Percentiles rank a stretch among this genome's conserved stretches.
These are phyloP conservation scores for Rutidosis leptorrhynchoides DNA, from an alignment of 129 eudicot genomes.

Conservation along the genomic window DNA sequence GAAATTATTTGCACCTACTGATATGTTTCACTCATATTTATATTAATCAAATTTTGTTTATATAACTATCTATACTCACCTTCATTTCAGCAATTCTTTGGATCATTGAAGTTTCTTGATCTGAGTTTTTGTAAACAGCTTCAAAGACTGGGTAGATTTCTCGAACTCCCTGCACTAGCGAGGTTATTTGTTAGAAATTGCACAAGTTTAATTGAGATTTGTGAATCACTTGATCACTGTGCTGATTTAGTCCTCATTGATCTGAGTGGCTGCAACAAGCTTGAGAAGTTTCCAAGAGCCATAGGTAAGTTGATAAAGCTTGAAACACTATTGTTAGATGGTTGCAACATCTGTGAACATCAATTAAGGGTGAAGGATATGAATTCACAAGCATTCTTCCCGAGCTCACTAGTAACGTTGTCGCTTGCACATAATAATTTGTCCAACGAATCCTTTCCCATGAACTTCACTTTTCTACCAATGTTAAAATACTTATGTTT, in stretches of 20 bases:
- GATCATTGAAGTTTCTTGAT: not conserved
- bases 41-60: not conserved
- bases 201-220: not conserved
- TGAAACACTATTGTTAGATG: not conserved
- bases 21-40: not conserved
- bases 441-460: constrained; percentile 9
- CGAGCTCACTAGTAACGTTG: not conserved
- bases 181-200: not conserved
- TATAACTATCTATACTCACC: not conserved
- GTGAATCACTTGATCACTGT: not conserved
- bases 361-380: not conserved
- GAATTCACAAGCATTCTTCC: not conserved
- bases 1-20: not conserved
- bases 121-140: not conserved
- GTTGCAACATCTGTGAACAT: not conserved
- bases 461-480: not conserved
- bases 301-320: not conserved
- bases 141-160: not conserved
- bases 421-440: constrained; percentile 3
- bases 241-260: not conserved
- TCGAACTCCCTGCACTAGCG: not conserved
- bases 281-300: not conserved
- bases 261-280: not conserved
- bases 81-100: not conserved
- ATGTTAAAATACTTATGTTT: not conserved